A percentile compares a stretch with the other conserved stretches of the same genome.
Conservation (phyloP, 1,284 basidiomycete species). For the Cryptococcus sp. region DNA sequence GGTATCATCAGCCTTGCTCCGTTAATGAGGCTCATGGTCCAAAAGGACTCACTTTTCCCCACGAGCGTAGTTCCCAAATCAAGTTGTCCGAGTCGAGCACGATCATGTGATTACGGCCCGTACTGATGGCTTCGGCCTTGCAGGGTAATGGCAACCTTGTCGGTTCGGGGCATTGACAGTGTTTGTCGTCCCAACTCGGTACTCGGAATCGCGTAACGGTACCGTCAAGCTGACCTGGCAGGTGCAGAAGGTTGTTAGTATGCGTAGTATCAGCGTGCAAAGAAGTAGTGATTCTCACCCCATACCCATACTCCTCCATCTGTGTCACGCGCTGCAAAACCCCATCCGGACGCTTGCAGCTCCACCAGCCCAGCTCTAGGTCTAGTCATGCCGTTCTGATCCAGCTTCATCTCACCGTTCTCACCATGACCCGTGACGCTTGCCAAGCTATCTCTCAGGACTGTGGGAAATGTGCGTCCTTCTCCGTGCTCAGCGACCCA, state of each 20-base stretch:
- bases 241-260: too few relatives aligned
- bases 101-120: slow-evolving; percentile 41
- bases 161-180: slow-evolving; percentile 31
- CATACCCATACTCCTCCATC: slow-evolving; percentile 75
- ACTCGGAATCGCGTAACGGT: slow-evolving; percentile 24
- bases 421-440: not conserved
- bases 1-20: not conserved
- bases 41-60: slow-evolving; percentile 34
- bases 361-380: slow-evolving; percentile 61
- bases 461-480: slow-evolving; percentile 11
- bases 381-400: not conserved
- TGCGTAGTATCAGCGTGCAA: too few relatives aligned
- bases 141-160: slow-evolving; percentile 43
- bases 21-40: not conserved
- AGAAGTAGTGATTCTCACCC: slow-evolving; percentile 58
- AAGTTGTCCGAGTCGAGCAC: slow-evolving; percentile 48
- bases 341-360: slow-evolving; percentile 76
- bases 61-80: slow-evolving; percentile 47
- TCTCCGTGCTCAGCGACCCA: slow-evolving; percentile 54
- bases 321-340: slow-evolving; percentile 59
- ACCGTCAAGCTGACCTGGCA: slow-evolving; percentile 65
- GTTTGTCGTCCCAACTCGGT: slow-evolving; percentile 29
- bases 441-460: slow-evolving; percentile 14
- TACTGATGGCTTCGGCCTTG: slow-evolving; percentile 32
- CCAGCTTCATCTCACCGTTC: not conserved